Evolutionary conservation across 2,329 filamentous ascomycete genomes (phyloP), one percentile per base, ranked within the genome.

Genomic region (Pyrenophora tritici-repentis): DNA sequence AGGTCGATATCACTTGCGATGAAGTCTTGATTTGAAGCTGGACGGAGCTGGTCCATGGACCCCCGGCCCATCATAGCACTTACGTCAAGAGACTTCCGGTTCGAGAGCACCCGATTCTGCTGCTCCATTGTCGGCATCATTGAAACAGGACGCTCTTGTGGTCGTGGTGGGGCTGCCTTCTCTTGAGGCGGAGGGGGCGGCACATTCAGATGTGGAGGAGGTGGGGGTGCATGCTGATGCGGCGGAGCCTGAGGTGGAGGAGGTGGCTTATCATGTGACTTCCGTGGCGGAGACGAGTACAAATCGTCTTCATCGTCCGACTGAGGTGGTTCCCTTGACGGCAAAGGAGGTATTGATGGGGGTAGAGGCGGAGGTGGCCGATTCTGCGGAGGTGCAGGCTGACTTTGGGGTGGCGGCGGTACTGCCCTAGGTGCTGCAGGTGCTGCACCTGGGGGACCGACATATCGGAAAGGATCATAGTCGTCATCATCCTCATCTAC

Each of bases 1-100:
- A 97, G 79, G 65, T 97, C 92, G 48, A 97, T 76, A 53, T 97
- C 92, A 48, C 86, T 87, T 34, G 94, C 94, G 56, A 97, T 93
- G 67, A 86, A 95, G 1, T 91, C 90, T 37, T 87, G 86, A 59
- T 93, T 90, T 52, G 86, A 82, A 7, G 45, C 10, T 1, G 90
- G 87, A 39, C 93, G 85, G 33, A 82, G 75, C 48, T 89, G 78
- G 60, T 99, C 94, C 73, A 89, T 84, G 3, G 91, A 96, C 51
- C 81, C 76, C 47, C 86, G 81, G 45, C 73, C 76, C 22, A 76
- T 70, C 13, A 74, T 75, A 53, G 87, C 81, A 31, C 81, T 77
- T 10, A 86, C 75, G 64, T 94, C 90, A 43, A 86, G 64, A 10
- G 88, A 91, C 66, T 84, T 82, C 41, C 85, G 81, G 24, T 73